Evolutionary conservation across 768 basidiomycete genomes (phyloP), one percentile per base, ranked within the genome.

Genomic region (Boletus barrowsii): DNA sequence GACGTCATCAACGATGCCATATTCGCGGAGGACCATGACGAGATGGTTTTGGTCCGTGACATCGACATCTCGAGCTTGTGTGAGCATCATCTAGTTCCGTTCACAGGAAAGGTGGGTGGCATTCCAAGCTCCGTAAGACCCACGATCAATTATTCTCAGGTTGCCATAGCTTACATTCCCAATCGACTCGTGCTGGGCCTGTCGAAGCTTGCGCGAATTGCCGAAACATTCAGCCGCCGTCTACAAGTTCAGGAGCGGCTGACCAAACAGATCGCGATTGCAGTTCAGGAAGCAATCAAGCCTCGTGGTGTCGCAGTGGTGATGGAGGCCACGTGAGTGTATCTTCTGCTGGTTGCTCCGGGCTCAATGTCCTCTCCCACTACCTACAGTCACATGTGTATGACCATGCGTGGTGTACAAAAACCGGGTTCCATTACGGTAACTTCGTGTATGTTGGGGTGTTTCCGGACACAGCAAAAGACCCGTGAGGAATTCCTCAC

Each of bases 391-490:
- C 96, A 98, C 73, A 81, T 98, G 72, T 98, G 96, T 68, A 99
- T 99, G 97, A 94, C 96, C 4, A 98, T 98, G 96, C 88, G 97
- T 58, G 97, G 97, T 50, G 97, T 99, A 10, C 97, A 99, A 74
- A 99, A 99, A 73, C 96, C 96, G 3, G 97, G 97, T 24, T 81
- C 96, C 8, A 83, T 90, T 22, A 99, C 97, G 1, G 88, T 94
- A 42, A 99, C 97, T 7, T 94, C 91, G 6, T 96, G 94, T 62
- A 99, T 99, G 97, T 78, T 98, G 49, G 97, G 97, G 15, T 97
- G 93, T 69, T 99, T 99, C 83, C 83, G 97, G 55, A 88, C 90
- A n/a, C 90, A 95, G 62, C 95, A 98, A 72, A 98, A 99, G 77
- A 99, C 96, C 33, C 83, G 97, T 30, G 95, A 97, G 73, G 97